Evolutionary conservation across 1,284 basidiomycete genomes (phyloP).

Genomic region (Naganishia sp.): DNA sequence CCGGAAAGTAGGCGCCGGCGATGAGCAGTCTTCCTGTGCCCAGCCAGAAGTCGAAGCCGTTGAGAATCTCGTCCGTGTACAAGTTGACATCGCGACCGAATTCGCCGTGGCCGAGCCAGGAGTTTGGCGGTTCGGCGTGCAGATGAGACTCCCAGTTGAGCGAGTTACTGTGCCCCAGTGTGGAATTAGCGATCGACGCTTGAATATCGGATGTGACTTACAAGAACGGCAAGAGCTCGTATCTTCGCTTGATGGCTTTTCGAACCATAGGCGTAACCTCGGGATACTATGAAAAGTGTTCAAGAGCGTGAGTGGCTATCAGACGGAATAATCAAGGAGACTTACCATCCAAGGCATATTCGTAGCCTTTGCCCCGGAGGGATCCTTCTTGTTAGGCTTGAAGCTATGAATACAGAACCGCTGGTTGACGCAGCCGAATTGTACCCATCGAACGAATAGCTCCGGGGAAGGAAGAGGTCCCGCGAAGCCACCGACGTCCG

Average conservation of each 20-base stretch:
- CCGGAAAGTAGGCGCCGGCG: constrained; percentile 50
- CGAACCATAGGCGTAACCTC: constrained; percentile 52
- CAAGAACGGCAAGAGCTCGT: constrained; percentile 53
- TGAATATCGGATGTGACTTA: constrained; percentile 31
- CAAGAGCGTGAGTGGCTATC: constrained; percentile 18
- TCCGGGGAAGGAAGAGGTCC: constrained; percentile 54
- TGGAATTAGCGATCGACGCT: too few species aligned
- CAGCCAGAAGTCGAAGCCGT: constrained; percentile 56
- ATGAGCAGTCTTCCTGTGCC: constrained; percentile 52
- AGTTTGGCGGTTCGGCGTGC: constrained; percentile 51
- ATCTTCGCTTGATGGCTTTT: constrained; percentile 53
- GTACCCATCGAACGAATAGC: constrained; percentile 56
- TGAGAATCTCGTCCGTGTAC: constrained; percentile 48
- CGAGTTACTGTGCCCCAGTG: constrained; percentile 41
- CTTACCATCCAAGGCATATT: constrained; percentile 56
- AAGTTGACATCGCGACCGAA: constrained; percentile 53
- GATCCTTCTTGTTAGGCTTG: constrained; percentile 54
- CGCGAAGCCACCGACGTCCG: constrained; percentile 55
- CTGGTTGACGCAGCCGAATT: constrained; percentile 52
- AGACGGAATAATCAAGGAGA: not conserved
- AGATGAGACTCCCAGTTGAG: constrained; percentile 55
- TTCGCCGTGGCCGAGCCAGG: constrained; percentile 52
- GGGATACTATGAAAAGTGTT: constrained; percentile 44
- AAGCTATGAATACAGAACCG: constrained; percentile 55
- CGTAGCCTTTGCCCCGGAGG: constrained; percentile 48